These are phyloP conservation scores for Urochloa ruziziensis DNA, from an alignment of 176 grass and related monocot genomes.

Conservation along the genomic window DNA sequence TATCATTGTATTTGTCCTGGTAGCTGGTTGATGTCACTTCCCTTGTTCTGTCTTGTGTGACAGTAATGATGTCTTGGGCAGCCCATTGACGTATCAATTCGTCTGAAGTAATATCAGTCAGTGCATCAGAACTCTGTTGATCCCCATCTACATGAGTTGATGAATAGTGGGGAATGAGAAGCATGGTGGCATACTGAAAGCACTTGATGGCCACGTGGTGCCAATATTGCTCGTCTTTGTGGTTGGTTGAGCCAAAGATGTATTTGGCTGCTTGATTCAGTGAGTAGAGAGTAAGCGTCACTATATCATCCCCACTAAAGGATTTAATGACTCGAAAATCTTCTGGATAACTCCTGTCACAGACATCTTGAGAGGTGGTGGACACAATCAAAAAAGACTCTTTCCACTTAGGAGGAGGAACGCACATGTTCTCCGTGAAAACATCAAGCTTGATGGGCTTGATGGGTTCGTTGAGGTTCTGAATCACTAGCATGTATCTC, in stretches of 20 bases:
- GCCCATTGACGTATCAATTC: conserved; percentile 25
- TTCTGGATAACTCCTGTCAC: background rate
- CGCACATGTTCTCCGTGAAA: background rate
- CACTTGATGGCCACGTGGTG: background rate
- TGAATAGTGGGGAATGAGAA: background rate
- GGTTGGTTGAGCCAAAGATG: background rate
- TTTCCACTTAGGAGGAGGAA: fast-evolving
- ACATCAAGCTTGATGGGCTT: fast-evolving
- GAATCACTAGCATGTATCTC: background rate
- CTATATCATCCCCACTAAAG: background rate
- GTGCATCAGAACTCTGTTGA: too few species aligned
- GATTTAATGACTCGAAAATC: fast-evolving
- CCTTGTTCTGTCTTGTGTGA: background rate
- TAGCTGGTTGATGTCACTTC: background rate
- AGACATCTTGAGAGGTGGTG: background rate
- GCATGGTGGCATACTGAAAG: background rate
- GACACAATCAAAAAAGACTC: fast-evolving
- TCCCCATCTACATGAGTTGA: background rate
- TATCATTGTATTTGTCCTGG: background rate
- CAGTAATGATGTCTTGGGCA: background rate
- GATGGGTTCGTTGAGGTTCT: background rate
- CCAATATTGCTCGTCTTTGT: conserved; percentile 3
- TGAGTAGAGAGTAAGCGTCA: background rate
- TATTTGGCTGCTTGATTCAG: background rate
- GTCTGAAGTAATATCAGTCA: background rate